Evolutionary conservation across 495 filamentous ascomycete species (phyloP).

Genomic region (Trichoderma parareesei): DNA sequence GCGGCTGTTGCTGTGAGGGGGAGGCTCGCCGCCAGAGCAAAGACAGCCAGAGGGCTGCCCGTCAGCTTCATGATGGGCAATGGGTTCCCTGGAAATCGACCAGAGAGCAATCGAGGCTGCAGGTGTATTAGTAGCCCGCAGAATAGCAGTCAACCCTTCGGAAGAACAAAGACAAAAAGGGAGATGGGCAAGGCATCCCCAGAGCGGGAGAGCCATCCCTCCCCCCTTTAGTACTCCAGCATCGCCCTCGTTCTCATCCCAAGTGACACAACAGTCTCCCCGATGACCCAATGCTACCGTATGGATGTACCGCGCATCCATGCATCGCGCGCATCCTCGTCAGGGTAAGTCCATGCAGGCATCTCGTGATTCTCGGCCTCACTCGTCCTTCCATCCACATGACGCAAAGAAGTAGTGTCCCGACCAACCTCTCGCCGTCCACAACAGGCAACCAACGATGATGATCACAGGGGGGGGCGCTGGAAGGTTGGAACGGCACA

Average conservation of each 20-base stretch:
- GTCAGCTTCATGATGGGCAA: neutral
- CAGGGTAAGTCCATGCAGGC: neutral
- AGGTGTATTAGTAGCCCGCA: neutral
- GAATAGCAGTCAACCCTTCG: neutral
- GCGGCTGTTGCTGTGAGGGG: slow-evolving; percentile 21
- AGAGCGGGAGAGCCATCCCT: neutral
- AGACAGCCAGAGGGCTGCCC: slow-evolving; percentile 20
- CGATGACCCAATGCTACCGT: neutral
- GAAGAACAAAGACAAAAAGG: neutral
- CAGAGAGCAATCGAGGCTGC: neutral
- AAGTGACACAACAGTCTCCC: neutral
- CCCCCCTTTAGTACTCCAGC: neutral
- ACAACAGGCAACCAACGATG: neutral
- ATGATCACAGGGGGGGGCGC: neutral
- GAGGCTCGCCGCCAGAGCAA: slow-evolving; percentile 12
- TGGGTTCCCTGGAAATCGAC: neutral
- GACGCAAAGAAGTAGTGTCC: neutral
- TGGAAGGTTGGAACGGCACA: neutral
- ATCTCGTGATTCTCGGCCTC: neutral
- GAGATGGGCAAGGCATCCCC: neutral
- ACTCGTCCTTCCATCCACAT: neutral
- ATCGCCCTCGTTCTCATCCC: neutral
- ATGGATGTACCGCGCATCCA: neutral
- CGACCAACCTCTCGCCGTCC: neutral
- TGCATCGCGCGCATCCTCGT: neutral